Evolutionary conservation across 2,329 filamentous ascomycete species (phyloP).

Genomic region (Aureobasidium mangrovei): DNA sequence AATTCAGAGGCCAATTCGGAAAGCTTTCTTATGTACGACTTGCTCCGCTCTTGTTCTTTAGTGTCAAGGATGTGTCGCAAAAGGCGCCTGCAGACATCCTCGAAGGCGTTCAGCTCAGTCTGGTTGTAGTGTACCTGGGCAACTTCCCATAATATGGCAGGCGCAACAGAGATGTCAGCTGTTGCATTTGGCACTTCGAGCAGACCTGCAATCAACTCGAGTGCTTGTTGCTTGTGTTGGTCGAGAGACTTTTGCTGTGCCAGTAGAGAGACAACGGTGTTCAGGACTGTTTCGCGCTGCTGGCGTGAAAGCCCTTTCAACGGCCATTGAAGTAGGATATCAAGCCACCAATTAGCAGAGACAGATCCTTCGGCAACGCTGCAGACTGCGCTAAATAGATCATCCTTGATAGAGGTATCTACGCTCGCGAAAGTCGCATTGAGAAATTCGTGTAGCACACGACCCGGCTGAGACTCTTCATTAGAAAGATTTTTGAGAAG

Average conservation of each 20-base stretch:
- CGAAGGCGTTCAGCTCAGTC: neutral
- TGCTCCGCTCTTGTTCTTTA: constrained; percentile 19
- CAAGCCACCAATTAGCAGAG: neutral
- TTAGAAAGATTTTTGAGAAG: neutral
- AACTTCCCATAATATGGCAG: neutral
- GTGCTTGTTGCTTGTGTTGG: neutral
- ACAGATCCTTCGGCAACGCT: neutral
- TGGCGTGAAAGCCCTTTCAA: constrained; percentile 10
- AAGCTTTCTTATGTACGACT: neutral
- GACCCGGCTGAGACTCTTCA: neutral
- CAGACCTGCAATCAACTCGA: constrained; percentile 11
- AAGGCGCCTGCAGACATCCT: constrained; percentile 1
- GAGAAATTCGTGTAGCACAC: constrained; percentile 3
- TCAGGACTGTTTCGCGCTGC: constrained; percentile 14
- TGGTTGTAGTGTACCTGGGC: neutral
- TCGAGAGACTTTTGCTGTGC: neutral
- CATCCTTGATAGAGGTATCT: neutral
- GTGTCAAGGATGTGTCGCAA: constrained; percentile 17
- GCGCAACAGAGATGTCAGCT: constrained; percentile 3
- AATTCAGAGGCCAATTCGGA: neutral
- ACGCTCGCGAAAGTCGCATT: neutral
- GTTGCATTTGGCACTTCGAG: constrained; percentile 17
- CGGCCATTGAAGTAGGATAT: constrained; percentile 3
- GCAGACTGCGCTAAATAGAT: constrained; percentile 1
- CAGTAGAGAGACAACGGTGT: neutral